Evolutionary conservation across 108 stramenopile genomes (phyloP).

Genomic region (Nitzschia inconspicua): DNA sequence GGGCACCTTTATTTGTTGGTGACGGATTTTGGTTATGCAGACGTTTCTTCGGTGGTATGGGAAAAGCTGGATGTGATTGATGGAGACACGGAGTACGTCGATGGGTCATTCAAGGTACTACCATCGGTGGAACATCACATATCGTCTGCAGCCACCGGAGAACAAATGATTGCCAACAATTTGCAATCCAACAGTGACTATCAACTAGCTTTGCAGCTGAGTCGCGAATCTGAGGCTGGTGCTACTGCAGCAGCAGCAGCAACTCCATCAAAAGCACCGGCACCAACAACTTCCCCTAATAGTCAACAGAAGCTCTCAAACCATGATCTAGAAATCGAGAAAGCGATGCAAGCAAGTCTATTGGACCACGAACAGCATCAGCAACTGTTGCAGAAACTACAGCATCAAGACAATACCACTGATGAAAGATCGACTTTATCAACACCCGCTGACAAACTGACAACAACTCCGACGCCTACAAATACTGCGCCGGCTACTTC

Average conservation of each 20-base stretch:
- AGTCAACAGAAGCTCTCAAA: background rate
- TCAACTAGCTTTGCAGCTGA: constrained; percentile 65
- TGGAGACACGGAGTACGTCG: constrained; percentile 81
- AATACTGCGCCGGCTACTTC: too few species aligned
- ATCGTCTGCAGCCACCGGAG: constrained; percentile 37
- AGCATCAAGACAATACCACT: too few species aligned
- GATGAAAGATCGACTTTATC: too few species aligned
- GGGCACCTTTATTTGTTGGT: constrained; percentile 79
- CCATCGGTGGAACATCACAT: constrained; percentile 24
- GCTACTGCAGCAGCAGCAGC: constrained; percentile 2
- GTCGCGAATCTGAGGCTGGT: constrained; percentile 15
- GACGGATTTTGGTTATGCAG: constrained; percentile 92
- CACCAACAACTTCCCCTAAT: background rate
- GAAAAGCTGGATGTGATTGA: constrained; percentile 87
- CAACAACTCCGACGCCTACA: too few species aligned
- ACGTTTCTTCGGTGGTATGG: constrained; percentile 82
- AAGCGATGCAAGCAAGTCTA: background rate
- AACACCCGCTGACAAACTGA: too few species aligned
- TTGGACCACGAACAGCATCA: background rate
- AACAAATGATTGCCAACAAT: constrained; percentile 49
- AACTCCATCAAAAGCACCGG: background rate
- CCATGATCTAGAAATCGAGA: background rate
- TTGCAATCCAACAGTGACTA: constrained; percentile 63
- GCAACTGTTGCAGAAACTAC: too few species aligned
- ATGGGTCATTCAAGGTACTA: constrained; percentile 42